phyloP scores from a whole-genome alignment of 768 basidiomycete genomes.

The Hygrocybe coccinea region DNA sequence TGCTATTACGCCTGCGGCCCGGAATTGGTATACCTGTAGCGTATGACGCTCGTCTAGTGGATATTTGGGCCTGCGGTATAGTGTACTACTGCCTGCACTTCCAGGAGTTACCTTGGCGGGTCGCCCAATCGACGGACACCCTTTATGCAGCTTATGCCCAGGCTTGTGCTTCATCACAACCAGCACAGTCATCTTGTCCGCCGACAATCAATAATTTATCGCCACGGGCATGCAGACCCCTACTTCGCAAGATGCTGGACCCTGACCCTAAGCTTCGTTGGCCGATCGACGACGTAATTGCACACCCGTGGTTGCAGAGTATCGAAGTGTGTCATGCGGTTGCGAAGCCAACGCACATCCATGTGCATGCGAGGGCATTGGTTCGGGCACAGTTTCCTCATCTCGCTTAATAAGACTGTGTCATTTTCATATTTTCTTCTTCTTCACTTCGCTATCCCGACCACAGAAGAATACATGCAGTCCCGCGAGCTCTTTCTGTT shows the following conservation, averaged over 20 bases:
- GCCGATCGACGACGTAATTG: slow-evolving; percentile 75
- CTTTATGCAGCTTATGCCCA: slow-evolving; percentile 75
- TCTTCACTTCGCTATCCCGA: not conserved
- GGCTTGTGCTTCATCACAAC: slow-evolving; percentile 47
- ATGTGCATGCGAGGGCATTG: slow-evolving; percentile 61
- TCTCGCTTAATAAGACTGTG: not conserved
- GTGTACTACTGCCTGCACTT: slow-evolving; percentile 99
- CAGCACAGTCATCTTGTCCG: slow-evolving; percentile 43
- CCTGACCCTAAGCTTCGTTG: slow-evolving; percentile 78
- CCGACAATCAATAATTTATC: slow-evolving; percentile 84
- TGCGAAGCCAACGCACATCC: slow-evolving; percentile 62
- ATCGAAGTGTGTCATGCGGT: slow-evolving; percentile 81
- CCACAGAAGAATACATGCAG: not conserved
- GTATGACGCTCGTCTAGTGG: slow-evolving; percentile 94
- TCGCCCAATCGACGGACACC: slow-evolving; percentile 76
- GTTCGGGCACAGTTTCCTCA: slow-evolving; percentile 39
- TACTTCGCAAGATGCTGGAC: slow-evolving; percentile 93
- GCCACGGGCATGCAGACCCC: slow-evolving; percentile 74
- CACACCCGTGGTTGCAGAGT: slow-evolving; percentile 69
- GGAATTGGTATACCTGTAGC: slow-evolving; percentile 44
- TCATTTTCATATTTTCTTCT: not conserved
- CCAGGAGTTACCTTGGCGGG: slow-evolving; percentile 97
- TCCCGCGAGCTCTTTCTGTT: not conserved
- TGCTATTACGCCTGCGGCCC: slow-evolving; percentile 15
- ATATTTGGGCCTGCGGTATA: slow-evolving; percentile 95